Evolutionary conservation across 768 basidiomycete genomes (phyloP).

Genomic region (Asterophora parasitica): DNA sequence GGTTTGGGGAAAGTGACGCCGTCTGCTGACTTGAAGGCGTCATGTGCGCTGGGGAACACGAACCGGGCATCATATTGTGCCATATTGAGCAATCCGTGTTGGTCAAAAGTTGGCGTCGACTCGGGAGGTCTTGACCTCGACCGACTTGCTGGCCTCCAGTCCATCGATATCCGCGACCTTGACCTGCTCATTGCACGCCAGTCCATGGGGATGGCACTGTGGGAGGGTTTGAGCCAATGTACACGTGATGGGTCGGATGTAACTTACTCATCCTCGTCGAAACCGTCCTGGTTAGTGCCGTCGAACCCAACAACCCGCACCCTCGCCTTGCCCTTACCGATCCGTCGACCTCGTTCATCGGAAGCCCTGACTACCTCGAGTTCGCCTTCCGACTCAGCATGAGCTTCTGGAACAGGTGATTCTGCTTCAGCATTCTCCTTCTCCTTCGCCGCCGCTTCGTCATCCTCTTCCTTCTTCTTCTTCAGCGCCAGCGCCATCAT

Average conservation of each 20-base stretch:
- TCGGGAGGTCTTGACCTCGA: conserved; percentile 75
- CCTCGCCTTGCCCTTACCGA: conserved; percentile 76
- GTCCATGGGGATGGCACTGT: conserved; percentile 73
- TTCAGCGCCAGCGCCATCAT: conserved; percentile 96
- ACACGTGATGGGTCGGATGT: conserved; percentile 2
- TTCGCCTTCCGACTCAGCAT: conserved; percentile 16
- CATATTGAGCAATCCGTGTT: conserved; percentile 28
- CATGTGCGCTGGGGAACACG: conserved; percentile 35
- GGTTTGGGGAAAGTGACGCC: conserved; percentile 19
- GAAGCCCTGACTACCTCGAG: conserved; percentile 21
- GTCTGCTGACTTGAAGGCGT: conserved; percentile 23
- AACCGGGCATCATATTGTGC: conserved; percentile 38
- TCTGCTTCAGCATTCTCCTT: conserved; percentile 9
- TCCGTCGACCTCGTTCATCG: conserved; percentile 64
- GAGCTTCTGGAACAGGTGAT: conserved; percentile 11
- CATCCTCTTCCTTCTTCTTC: conserved; percentile 79
- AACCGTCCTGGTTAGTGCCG: conserved; percentile 63
- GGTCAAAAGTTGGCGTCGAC: conserved; percentile 44
- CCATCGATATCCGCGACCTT: conserved; percentile 86
- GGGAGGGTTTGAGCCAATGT: background rate
- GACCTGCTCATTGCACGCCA: conserved; percentile 92
- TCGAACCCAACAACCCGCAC: conserved; percentile 82
- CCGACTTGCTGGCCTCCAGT: conserved; percentile 78
- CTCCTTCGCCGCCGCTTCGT: conserved; percentile 25
- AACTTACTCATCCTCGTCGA: conserved; percentile 73